phyloP scores from a whole-genome alignment of 805 yeast genomes.

The Starmerella bombi region DNA sequence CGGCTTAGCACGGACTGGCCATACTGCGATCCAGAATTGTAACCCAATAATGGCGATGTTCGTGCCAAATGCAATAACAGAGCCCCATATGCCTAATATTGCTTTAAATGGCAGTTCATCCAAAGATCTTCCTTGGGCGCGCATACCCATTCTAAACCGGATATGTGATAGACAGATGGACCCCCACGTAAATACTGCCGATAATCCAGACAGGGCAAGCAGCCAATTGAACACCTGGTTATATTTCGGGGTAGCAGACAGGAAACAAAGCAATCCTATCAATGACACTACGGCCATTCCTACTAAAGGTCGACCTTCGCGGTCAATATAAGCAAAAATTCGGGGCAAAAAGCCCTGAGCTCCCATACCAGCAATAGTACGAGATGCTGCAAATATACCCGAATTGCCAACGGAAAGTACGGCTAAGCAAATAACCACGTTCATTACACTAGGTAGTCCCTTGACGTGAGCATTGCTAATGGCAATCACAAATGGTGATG shows the following conservation, averaged over 20 bases:
- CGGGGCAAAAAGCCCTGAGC: conserved; percentile 52
- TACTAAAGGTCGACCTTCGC: conserved; percentile 62
- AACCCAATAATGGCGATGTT: conserved; percentile 51
- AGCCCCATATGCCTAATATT: conserved; percentile 55
- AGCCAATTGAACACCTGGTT: conserved; percentile 51
- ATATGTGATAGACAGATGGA: conserved; percentile 54
- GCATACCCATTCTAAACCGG: conserved; percentile 49
- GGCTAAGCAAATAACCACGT: conserved; percentile 54
- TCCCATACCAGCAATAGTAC: conserved; percentile 53
- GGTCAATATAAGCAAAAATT: conserved; percentile 48
- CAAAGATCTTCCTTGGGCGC: conserved; percentile 50
- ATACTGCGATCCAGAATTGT: conserved; percentile 71
- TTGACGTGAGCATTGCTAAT: conserved; percentile 50
- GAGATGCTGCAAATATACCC: conserved; percentile 53
- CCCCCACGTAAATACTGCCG: conserved; percentile 67
- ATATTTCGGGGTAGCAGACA: conserved; percentile 46
- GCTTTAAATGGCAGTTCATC: conserved; percentile 56
- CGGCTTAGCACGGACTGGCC: conserved; percentile 40
- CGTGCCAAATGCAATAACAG: conserved; percentile 46
- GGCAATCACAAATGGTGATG: conserved; percentile 68
- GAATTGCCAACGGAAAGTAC: conserved; percentile 65
- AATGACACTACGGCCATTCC: conserved; percentile 38
- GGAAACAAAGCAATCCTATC: conserved; percentile 45
- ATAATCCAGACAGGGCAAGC: conserved; percentile 59
- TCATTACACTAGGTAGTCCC: conserved; percentile 56